Conservation (phyloP, 306 rosid genomes). For the Gastrolobium bilobum region DNA sequence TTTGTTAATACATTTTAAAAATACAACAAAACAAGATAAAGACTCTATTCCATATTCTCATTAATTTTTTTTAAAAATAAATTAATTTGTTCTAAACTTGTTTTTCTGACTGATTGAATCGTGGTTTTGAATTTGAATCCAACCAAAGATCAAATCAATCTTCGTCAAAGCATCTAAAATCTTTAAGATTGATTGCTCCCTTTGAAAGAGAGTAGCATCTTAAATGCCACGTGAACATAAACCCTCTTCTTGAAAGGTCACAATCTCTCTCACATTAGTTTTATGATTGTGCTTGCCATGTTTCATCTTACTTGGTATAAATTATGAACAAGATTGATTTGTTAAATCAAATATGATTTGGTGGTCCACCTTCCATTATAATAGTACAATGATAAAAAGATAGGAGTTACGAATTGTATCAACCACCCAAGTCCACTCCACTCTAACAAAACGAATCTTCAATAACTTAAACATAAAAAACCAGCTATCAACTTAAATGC, state of each 20-base stretch:
- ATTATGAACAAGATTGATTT: neutral
- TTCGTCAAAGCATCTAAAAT: neutral
- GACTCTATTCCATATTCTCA: no score
- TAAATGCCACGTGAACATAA: conserved; percentile 54
- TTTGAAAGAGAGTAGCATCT: neutral
- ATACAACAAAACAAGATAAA: no score
- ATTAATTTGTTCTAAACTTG: no score
- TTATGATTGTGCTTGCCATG: conserved; percentile 16
- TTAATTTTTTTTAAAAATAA: no score
- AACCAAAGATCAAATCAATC: conserved; percentile 2
- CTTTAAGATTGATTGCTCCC: conserved; percentile 15
- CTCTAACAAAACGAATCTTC: conserved; percentile 34
- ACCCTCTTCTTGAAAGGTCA: conserved; percentile 3
- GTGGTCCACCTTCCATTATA: conserved; percentile 33
- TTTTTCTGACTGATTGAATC: no score
- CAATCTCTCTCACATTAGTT: conserved; percentile 13
- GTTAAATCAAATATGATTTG: conserved; percentile 34
- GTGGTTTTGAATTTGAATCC: neutral
- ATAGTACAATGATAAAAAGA: conserved; percentile 19
- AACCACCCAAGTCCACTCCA: conserved; percentile 48
- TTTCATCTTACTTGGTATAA: conserved; percentile 18
- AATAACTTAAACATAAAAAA: conserved; percentile 17
- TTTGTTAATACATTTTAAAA: no score
- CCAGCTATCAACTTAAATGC: conserved; percentile 41
- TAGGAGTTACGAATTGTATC: conserved; percentile 48